Evolutionary conservation across 306 rosid genomes (phyloP).

Genomic region (Pyrus communis): DNA sequence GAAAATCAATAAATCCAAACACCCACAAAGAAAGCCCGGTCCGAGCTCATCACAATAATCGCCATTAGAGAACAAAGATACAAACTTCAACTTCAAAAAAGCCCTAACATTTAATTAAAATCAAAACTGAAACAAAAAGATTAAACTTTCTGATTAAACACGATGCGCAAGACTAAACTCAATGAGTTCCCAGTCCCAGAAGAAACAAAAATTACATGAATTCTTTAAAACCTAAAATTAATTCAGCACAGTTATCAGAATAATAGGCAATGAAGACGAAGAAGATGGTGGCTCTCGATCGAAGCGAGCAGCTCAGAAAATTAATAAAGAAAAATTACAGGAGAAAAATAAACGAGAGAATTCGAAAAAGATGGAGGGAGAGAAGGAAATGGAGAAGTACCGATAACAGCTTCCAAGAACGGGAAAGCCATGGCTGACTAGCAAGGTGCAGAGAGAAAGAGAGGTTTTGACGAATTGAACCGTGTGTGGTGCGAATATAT

Average conservation of each 20-base stretch:
- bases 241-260: not conserved
- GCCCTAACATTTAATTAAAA: not conserved
- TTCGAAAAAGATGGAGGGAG: not conserved
- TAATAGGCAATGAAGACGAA: not conserved
- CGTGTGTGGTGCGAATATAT: not conserved
- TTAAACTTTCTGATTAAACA: not conserved
- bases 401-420: conserved; percentile 91
- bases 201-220: not conserved
- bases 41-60: not conserved
- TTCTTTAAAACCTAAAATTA: not conserved
- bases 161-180: not conserved
- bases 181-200: not conserved
- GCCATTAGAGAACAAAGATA: not conserved
- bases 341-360: not conserved
- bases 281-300: not conserved
- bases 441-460: conserved; percentile 1
- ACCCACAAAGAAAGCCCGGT: not conserved
- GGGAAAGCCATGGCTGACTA: conserved; percentile 68
- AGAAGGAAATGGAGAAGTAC: conserved; percentile 28
- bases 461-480: not conserved
- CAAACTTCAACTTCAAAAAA: not conserved
- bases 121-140: not conserved
- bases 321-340: not conserved
- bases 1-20: not conserved
- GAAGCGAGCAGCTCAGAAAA: not conserved